Evolutionary conservation across 495 filamentous ascomycete species (phyloP).

Genomic region (Clohesyomyces aquaticus): DNA sequence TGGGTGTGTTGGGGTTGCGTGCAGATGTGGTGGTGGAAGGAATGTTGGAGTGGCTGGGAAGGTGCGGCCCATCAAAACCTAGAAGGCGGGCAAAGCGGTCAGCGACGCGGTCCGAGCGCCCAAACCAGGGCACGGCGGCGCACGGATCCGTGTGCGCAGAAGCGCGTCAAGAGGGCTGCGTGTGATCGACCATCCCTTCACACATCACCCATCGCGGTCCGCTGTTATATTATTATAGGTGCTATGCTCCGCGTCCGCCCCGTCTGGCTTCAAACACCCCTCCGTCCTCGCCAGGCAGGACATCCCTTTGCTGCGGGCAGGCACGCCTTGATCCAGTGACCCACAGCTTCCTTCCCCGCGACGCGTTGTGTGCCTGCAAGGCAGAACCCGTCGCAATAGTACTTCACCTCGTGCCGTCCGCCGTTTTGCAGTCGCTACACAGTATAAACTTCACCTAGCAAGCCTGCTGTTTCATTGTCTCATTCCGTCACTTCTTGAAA

Average conservation of each 20-base stretch:
- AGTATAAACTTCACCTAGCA: not conserved
- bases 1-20: slow-evolving; percentile 9
- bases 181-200: not conserved
- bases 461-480: slow-evolving; percentile 21
- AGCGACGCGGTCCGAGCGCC: not conserved
- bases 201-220: slow-evolving; percentile 3
- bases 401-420: not conserved
- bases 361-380: slow-evolving; percentile 22
- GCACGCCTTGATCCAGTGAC: not conserved
- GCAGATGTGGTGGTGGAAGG: slow-evolving; percentile 7
- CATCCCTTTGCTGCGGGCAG: too few relatives aligned
- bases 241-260: not conserved
- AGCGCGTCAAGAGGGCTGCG: too few relatives aligned
- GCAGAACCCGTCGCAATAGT: slow-evolving; percentile 3
- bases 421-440: slow-evolving; percentile 16
- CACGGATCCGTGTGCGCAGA: too few relatives aligned
- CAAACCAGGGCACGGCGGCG: not conserved
- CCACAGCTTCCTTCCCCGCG: not conserved
- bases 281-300: too few relatives aligned
- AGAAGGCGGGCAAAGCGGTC: slow-evolving; percentile 1
- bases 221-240: not conserved
- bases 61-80: not conserved
- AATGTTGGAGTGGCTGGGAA: not conserved
- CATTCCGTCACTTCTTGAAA: slow-evolving; percentile 27
- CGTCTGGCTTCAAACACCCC: slow-evolving; percentile 4